These are phyloP conservation scores for Colletotrichum karsti DNA, from an alignment of 2,329 filamentous ascomycete species.

Conservation along the genomic window DNA sequence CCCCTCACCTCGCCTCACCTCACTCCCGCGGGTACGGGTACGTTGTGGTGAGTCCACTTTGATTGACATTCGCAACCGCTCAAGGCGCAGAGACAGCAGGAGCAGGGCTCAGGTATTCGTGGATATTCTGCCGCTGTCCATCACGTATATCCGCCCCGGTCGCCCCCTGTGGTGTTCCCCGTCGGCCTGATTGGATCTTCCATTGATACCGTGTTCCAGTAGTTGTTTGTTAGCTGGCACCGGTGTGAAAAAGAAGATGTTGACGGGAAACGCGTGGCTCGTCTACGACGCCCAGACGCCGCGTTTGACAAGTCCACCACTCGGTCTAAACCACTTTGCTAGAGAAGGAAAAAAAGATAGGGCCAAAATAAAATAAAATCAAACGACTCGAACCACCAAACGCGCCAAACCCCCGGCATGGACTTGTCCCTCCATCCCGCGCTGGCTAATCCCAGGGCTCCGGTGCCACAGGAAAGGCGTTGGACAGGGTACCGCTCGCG, in stretches of 20 bases:
- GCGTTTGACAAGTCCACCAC: not conserved
- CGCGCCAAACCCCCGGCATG: not conserved
- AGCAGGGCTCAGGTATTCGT: not conserved
- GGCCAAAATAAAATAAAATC: not conserved
- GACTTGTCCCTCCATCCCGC: not conserved
- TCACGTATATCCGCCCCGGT: not conserved
- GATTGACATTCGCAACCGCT: not conserved
- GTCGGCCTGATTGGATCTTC: not conserved
- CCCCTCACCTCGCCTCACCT: conserved; percentile 10
- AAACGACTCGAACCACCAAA: not conserved
- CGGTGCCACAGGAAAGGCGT: not conserved
- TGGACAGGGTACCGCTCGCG: not conserved
- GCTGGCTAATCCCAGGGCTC: conserved; percentile 13
- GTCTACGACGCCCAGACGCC: not conserved
- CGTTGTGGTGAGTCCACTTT: conserved; percentile 21
- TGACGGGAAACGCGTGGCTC: not conserved
- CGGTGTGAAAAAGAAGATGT: not conserved
- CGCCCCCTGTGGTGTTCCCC: too few relatives aligned
- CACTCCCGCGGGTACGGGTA: not conserved
- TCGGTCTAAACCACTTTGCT: not conserved
- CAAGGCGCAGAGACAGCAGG: too few relatives aligned
- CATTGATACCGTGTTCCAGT: too few relatives aligned
- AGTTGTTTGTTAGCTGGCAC: not conserved
- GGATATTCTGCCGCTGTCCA: not conserved
- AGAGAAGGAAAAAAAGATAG: not conserved